Evolutionary conservation across 345 rosid species (phyloP), one percentile per base, ranked within the genome.

Genomic region (Gossypium rotundifolium): DNA sequence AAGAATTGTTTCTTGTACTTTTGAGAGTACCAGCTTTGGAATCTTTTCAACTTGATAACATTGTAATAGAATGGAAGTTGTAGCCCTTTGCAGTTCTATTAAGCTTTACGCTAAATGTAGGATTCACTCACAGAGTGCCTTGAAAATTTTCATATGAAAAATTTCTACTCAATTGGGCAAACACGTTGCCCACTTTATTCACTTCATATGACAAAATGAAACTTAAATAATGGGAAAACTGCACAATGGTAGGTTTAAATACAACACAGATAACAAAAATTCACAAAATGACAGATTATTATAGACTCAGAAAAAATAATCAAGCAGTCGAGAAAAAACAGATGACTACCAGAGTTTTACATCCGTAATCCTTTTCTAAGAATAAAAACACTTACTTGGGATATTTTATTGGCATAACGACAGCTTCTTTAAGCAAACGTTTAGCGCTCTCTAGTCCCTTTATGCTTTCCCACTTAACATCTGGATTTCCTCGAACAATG

Each of bases 371-470:
- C 45, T 53, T 53, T 69, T 33, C 25, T 55, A 23, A 45, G 52
- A 55, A 22, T 3, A 57, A 44, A 27, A 79, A 68, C 62, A 90
- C 91, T 77, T 83, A 95, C 99, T 88, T 82, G 74, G 99, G 99
- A 80, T 95, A 95, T 82, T 95, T 95, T 58, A 95, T 95, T 65
- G 99, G 99, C 99, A 95, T 95, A 71, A 95, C 97, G 76, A 95
- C 99, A 42, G 99, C 99, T 86, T 95, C 99, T 82, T 95, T 95
- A 74, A 95, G 92, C 76, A 95, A 80, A 73, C 82, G 88, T 71
- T 95, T 95, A 9, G 99, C 98, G 72, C 81, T 95, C 76, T 90
- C 96, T 62, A 95, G 74, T 33, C 98, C 99, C 74, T 95, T 93
- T 64, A 95, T 91, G 84, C 90, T 91, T 72, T 95, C 98, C 99